Conservation (phyloP, 331 rosid species). For the Erythrophleum ivorense region DNA sequence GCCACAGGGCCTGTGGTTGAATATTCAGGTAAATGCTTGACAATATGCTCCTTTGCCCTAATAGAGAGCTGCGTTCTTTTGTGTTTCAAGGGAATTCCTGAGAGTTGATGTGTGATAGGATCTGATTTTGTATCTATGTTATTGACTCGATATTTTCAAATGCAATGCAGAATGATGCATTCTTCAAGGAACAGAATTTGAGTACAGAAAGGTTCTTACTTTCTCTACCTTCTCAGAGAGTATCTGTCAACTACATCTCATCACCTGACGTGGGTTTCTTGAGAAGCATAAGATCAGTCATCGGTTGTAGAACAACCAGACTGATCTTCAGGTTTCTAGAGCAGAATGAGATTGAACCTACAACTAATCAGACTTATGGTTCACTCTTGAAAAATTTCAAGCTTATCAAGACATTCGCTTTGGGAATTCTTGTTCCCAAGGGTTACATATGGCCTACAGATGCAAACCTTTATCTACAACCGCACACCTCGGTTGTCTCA, state of each 20-base stretch:
- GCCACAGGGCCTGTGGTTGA: constrained; percentile 76
- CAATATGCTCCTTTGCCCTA: neutral
- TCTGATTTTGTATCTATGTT: constrained; percentile 15
- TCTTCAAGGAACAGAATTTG: constrained; percentile 73
- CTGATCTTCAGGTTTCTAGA: constrained; percentile 64
- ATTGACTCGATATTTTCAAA: constrained; percentile 23
- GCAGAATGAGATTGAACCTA: constrained; percentile 58
- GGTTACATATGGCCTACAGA: constrained; percentile 80
- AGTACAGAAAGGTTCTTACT: constrained; percentile 61
- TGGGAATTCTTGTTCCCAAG: constrained; percentile 95
- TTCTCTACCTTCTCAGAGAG: constrained; percentile 50
- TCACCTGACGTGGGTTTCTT: constrained; percentile 79
- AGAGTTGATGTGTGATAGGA: neutral
- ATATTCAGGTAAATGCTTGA: constrained; percentile 72
- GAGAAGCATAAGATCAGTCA: constrained; percentile 46
- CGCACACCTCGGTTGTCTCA: constrained; percentile 61
- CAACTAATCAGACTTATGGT: constrained; percentile 68
- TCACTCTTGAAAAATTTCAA: constrained; percentile 60
- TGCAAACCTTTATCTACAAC: constrained; percentile 46
- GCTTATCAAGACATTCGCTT: constrained; percentile 71
- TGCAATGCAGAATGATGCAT: constrained; percentile 72
- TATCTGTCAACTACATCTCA: constrained; percentile 61
- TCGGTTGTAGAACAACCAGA: constrained; percentile 45
- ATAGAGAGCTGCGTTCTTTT: neutral
- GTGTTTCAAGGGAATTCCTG: constrained; percentile 8